Evolutionary conservation across 805 yeast genomes (phyloP), one percentile per base, ranked within the genome.

Genomic region (Sungouiella thailandica): DNA sequence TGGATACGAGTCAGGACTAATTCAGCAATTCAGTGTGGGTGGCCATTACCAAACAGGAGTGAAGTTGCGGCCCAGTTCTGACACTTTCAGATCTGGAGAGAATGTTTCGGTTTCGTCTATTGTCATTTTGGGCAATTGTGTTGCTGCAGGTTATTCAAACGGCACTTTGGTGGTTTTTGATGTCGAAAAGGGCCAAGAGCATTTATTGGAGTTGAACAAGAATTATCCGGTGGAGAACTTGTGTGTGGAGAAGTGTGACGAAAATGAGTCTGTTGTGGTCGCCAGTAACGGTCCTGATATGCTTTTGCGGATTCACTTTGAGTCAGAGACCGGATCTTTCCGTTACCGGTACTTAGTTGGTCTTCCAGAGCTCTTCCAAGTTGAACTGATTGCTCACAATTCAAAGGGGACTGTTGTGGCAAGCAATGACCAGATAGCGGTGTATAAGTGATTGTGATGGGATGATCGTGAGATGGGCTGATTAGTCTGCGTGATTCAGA

Each of bases 1-100:
- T 2, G 83, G 69, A 1, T 57, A 68, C 43, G 47, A 41, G 20
- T 60, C 66, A 29, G 74, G 74, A 2, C 37, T 36, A 4, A 46
- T 58, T 20, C 50, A 52, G 36, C 53, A 46, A 33, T 56, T 42
- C 35, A 38, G 49, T 28, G 20, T 55, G 3, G 41, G 40, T 9
- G 46, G 43, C 28, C 31, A 37, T 24, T 39, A 19, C 23, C 43
- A 50, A 34, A 46, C 46, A 4, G 17, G 27, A n/a, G 25, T 23
- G 23, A 31, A 31, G 11, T 14, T 34, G 14, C 34, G 25, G 8
- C 26, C 38, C n/a, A n/a, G n/a, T n/a, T n/a, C n/a, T n/a, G n/a
- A n/a, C n/a, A n/a, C n/a, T n/a, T n/a, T n/a, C n/a, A n/a, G n/a
- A n/a, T n/a, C n/a, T n/a, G n/a, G n/a, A n/a, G n/a, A n/a, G n/a